These are phyloP conservation scores for Leccinum uliginosum DNA, from an alignment of 768 basidiomycete genomes.

Conservation along the genomic window DNA sequence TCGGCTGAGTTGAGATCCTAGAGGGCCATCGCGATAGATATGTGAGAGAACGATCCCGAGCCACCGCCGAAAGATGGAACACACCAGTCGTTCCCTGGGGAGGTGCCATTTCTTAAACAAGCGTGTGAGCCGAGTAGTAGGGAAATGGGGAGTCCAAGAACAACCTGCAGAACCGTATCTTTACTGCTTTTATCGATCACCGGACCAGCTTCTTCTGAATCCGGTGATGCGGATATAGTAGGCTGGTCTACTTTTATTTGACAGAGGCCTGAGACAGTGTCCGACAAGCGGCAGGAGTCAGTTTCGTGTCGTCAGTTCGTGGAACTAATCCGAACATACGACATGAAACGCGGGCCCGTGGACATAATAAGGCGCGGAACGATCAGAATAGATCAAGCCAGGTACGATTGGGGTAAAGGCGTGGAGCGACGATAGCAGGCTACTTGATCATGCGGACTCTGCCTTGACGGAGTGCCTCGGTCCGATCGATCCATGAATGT, in stretches of 20 bases:
- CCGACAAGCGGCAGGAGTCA: not conserved
- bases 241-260: not conserved
- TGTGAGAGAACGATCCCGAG: not conserved
- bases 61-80: constrained; percentile 1
- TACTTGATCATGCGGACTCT: constrained; percentile 10
- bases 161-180: not conserved
- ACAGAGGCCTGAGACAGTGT: not conserved
- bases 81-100: constrained; percentile 41
- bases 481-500: not conserved
- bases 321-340: not conserved
- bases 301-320: not conserved
- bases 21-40: not conserved
- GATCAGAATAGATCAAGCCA: constrained; percentile 5
- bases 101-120: constrained; percentile 30
- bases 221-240: constrained; percentile 5
- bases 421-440: not conserved
- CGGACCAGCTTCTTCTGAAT: not conserved
- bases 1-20: constrained; percentile 39
- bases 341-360: not conserved
- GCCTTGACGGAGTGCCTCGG: not conserved
- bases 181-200: constrained; percentile 11
- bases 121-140: constrained; percentile 1
- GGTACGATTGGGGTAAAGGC: not conserved
- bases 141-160: constrained; percentile 3
- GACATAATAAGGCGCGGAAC: not conserved